phyloP scores from a whole-genome alignment of 352 stramenopile genomes.

The Globisporangium uncinulatum region DNA sequence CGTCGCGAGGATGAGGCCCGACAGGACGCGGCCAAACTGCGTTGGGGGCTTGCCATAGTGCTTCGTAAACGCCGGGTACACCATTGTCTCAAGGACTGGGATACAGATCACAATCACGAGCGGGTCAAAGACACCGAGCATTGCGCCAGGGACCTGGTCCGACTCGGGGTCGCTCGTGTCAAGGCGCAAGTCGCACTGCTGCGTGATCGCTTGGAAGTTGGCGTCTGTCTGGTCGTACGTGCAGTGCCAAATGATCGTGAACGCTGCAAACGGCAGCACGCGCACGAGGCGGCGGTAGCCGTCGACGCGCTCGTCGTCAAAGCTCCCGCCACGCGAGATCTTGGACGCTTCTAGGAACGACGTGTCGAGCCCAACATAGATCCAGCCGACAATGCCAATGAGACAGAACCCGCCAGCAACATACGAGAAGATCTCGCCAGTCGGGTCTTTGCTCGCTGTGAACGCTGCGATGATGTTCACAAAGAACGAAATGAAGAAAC shows the following conservation, averaged over 20 bases:
- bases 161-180: slow-evolving; percentile 25
- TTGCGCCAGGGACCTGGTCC: slow-evolving; percentile 68
- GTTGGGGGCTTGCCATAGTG: slow-evolving; percentile 50
- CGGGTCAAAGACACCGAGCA: slow-evolving; percentile 84
- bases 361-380: slow-evolving; percentile 70
- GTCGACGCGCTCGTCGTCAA: slow-evolving; percentile 35
- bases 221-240: slow-evolving; percentile 82
- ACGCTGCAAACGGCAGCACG: slow-evolving; percentile 41
- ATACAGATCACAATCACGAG: slow-evolving; percentile 80
- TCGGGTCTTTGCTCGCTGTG: slow-evolving; percentile 35
- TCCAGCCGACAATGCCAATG: slow-evolving; percentile 78
- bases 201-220: slow-evolving; percentile 84
- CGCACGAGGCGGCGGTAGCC: slow-evolving; percentile 45
- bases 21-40: slow-evolving; percentile 74
- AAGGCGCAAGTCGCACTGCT: slow-evolving; percentile 76
- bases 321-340: slow-evolving; percentile 24
- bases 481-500: slow-evolving; percentile 53
- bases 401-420: slow-evolving; percentile 54
- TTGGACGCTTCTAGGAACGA: slow-evolving; percentile 44
- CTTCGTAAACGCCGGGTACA: slow-evolving; percentile 65
- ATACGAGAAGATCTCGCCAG: slow-evolving; percentile 70
- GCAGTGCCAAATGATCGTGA: slow-evolving; percentile 88
- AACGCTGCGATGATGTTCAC: slow-evolving; percentile 75
- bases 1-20: slow-evolving; percentile 65
- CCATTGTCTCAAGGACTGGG: slow-evolving; percentile 56